A percentile compares a stretch with the other conserved stretches of the same genome.
Conservation (phyloP, 1,284 basidiomycete species). For the Trichosporon faecale region DNA sequence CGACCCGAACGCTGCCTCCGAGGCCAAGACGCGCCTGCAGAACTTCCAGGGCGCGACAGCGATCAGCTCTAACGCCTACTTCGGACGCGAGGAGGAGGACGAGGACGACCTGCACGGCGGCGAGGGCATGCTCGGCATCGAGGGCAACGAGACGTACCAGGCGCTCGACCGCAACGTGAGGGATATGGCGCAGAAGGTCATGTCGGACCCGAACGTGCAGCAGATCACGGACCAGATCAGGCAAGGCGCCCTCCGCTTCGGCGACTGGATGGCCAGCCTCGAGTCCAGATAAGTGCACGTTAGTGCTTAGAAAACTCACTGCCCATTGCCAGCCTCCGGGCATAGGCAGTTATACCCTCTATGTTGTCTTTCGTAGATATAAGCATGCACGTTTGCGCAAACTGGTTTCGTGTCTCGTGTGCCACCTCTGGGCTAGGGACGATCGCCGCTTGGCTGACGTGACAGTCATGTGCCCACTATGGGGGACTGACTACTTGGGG, state of each 20-base stretch:
- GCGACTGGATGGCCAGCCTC: constrained; percentile 9
- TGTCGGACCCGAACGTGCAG: constrained; percentile 88
- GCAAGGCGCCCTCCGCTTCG: constrained; percentile 53
- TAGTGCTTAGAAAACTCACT: background rate
- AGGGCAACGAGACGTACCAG: constrained; percentile 63
- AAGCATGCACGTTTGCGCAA: background rate
- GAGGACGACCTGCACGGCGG: constrained; percentile 52
- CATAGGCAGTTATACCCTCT: background rate
- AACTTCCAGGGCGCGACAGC: constrained; percentile 88
- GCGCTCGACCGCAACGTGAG: constrained; percentile 70
- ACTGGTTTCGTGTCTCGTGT: background rate
- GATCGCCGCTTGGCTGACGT: background rate
- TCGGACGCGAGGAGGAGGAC: constrained; percentile 83
- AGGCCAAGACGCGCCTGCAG: constrained; percentile 78
- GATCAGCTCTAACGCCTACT: constrained; percentile 94
- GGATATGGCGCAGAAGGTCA: constrained; percentile 71
- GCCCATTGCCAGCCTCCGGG: background rate
- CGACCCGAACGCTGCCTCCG: constrained; percentile 67
- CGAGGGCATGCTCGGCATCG: constrained; percentile 61
- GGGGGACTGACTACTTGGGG: no score
- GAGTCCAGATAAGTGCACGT: constrained; percentile 3
- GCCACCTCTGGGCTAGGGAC: background rate
- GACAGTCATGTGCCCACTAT: background rate
- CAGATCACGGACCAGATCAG: constrained; percentile 79
- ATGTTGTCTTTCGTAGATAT: background rate